Conservation (phyloP, 805 yeast species). For the Grigorovia yakushimaensis region DNA sequence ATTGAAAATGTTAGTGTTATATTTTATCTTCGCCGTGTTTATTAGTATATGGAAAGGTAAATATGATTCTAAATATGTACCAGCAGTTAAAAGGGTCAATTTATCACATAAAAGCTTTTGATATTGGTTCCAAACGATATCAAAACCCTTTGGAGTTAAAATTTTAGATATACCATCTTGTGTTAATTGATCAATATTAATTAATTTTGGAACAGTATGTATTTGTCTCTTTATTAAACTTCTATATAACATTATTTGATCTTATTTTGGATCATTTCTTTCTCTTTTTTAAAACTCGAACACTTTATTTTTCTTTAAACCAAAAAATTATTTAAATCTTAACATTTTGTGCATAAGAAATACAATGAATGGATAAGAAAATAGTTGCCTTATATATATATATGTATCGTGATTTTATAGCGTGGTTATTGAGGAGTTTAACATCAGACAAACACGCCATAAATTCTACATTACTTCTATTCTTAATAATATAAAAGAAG, state of each 20-base stretch:
- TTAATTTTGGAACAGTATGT: slow-evolving; percentile 27
- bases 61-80: slow-evolving; percentile 71
- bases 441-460: too few relatives aligned
- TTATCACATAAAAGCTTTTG: slow-evolving; percentile 57
- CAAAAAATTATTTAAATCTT: too few relatives aligned
- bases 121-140: slow-evolving; percentile 71
- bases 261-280: neutral
- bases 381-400: too few relatives aligned
- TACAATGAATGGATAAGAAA: too few relatives aligned
- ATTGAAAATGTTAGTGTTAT: slow-evolving; percentile 63
- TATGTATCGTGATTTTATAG: too few relatives aligned
- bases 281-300: neutral
- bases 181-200: slow-evolving; percentile 10
- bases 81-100: slow-evolving; percentile 55
- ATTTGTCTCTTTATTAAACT: neutral
- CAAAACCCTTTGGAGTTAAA: slow-evolving; percentile 42
- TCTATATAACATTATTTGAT: neutral
- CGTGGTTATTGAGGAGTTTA: too few relatives aligned
- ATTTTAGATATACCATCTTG: slow-evolving; percentile 24
- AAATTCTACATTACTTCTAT: too few relatives aligned
- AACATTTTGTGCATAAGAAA: too few relatives aligned
- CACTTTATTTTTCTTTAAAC: too few relatives aligned
- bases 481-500: too few relatives aligned
- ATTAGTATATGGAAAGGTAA: slow-evolving; percentile 61
- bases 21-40: slow-evolving; percentile 56